Evolutionary conservation across 1,139 yeast species (phyloP).

Genomic region (Lipomyces yarrowii): DNA sequence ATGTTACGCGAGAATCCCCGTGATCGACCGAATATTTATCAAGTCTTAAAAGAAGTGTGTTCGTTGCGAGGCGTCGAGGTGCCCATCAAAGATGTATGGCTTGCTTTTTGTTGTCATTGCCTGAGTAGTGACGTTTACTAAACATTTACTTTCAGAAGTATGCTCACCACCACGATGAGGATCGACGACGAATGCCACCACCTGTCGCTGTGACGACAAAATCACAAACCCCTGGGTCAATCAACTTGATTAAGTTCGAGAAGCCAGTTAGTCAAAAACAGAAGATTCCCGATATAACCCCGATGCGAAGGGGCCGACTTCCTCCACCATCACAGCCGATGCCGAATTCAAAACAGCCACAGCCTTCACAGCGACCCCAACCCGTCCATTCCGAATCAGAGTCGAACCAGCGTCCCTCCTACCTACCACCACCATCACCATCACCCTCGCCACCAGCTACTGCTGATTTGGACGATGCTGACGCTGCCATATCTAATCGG

Average conservation of each 20-base stretch:
- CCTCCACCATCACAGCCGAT: constrained; percentile 21
- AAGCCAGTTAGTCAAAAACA: constrained; percentile 5
- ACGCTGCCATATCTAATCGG: constrained; percentile 8
- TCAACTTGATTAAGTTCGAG: constrained; percentile 18
- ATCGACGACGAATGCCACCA: constrained; percentile 31
- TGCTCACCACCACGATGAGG: constrained; percentile 28
- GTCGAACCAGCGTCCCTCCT: constrained; percentile 17
- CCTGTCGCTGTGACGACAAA: constrained; percentile 19
- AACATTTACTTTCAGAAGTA: constrained; percentile 36
- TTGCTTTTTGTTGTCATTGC: not conserved
- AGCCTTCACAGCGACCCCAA: not conserved
- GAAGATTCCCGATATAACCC: constrained; percentile 23
- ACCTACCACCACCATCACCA: constrained; percentile 22
- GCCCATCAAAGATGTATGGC: constrained; percentile 48
- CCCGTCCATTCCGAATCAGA: constrained; percentile 15
- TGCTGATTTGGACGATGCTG: constrained; percentile 17
- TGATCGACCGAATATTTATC: constrained; percentile 84
- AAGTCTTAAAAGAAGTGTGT: constrained; percentile 71
- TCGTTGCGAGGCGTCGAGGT: constrained; percentile 54
- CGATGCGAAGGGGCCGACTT: constrained; percentile 33
- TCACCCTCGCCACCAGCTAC: constrained; percentile 6
- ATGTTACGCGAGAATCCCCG: constrained; percentile 79
- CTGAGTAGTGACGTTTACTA: not conserved
- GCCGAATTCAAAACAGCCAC: constrained; percentile 10
- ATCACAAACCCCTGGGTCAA: constrained; percentile 4